Evolutionary conservation across 495 filamentous ascomycete species (phyloP).

Genomic region (Glonium stellatum): DNA sequence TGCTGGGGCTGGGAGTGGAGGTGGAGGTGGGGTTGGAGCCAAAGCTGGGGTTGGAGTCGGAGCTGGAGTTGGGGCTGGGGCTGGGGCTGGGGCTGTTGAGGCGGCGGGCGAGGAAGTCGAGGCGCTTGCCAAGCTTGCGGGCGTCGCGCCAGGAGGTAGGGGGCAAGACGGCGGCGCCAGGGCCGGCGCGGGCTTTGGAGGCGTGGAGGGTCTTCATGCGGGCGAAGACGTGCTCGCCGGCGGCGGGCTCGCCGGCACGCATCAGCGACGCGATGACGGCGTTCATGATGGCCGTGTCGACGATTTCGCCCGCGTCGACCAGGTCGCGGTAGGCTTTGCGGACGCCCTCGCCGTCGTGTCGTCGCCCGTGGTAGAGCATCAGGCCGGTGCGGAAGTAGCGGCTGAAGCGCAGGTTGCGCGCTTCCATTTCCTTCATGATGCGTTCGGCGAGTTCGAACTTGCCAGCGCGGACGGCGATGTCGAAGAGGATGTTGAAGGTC

Average conservation of each 20-base stretch:
- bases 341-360: slow-evolving; percentile 59
- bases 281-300: slow-evolving; percentile 83
- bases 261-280: slow-evolving; percentile 74
- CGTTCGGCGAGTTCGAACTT: slow-evolving; percentile 78
- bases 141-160: slow-evolving; percentile 32
- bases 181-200: slow-evolving; percentile 33
- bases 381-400: slow-evolving; percentile 70
- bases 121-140: slow-evolving; percentile 35
- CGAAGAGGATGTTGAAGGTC: slow-evolving; percentile 89
- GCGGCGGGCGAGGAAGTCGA: slow-evolving; percentile 24
- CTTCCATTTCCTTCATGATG: slow-evolving; percentile 71
- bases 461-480: slow-evolving; percentile 74
- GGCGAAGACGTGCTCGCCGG: slow-evolving; percentile 71
- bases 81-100: not conserved
- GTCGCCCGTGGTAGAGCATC: slow-evolving; percentile 76
- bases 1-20: slow-evolving; percentile 44
- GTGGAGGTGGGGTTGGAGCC: too few relatives aligned
- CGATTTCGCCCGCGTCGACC: slow-evolving; percentile 71
- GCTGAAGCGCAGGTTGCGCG: slow-evolving; percentile 55
- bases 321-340: slow-evolving; percentile 66
- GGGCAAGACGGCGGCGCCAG: too few relatives aligned
- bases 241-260: slow-evolving; percentile 58
- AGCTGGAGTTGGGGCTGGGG: too few relatives aligned
- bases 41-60: too few relatives aligned
- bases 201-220: slow-evolving; percentile 63